Evolutionary conservation across 495 filamentous ascomycete species (phyloP), one percentile per base, ranked within the genome.

Genomic region (Talaromyces proteolyticus): DNA sequence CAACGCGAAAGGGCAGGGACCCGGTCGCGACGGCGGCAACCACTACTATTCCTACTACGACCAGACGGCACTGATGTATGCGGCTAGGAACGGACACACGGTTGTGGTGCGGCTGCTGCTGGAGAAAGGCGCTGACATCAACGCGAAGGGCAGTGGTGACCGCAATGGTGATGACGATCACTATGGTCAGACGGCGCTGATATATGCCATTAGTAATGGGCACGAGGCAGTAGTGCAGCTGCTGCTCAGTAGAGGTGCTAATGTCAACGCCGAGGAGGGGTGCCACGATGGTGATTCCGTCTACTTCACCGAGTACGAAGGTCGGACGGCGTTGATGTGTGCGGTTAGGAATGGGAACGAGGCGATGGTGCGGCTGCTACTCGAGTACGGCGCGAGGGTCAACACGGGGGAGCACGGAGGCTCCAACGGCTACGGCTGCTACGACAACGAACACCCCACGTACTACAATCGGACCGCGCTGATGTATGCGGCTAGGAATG

Each of bases 191-290:
- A 54, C 29, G 3, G 17, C 55, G 4, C 47, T 61, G 29, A 38
- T 38, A n/a, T 0, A 0, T 3, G 63, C 66, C 5, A 57, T 58
- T 12, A 45, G 51, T 46, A 8, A 34, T 29, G 55, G 61, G 3
- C 18, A 65, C 39, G 38, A 20, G 10, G 21, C 47, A 3, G 50
- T 66, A 8, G 58, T 59, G 18, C 48, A 38, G 23, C 36, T 64
- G 1, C 54, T 68, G 16, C 21, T 68, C 2, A 42, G 61, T 11
- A 47, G 53, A 40, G 58, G 54, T 4, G 60, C 59, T 22, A 54
- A 65, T 41, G 29, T 29, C 10, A 48, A 54, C 12, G 11, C 34
- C 19, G 6, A 17, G 12, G 26, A 29, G 5, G 12, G n/a, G n/a
- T n/a, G n/a, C n/a, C n/a, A n/a, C n/a, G n/a, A n/a, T n/a, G n/a